Evolutionary conservation across 2,329 filamentous ascomycete species (phyloP), one percentile per base, ranked within the genome.

Genomic region (Didymella lethalis): DNA sequence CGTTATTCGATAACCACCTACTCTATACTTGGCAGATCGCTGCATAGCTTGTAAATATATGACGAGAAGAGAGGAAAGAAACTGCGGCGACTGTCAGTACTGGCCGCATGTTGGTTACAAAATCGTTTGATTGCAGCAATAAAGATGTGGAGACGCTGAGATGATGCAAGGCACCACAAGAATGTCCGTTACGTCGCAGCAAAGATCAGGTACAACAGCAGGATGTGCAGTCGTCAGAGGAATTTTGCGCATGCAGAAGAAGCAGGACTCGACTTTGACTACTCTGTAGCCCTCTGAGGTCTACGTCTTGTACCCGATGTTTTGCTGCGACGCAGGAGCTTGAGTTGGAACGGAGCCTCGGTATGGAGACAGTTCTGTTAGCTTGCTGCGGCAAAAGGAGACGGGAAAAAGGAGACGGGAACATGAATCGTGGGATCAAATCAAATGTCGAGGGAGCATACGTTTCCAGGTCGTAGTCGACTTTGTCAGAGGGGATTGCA

Each of bases 31-130:
- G 81, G 75, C 11, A 82, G 76, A 67, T 90, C 86, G 68, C 86
- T 86, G 77, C 90, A 84, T 34, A 96, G 86, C 58, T 85, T 83
- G 78, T 95, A 94, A 65, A 93, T 94, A 74, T 92, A 92, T 43
- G 84, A 88, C 26, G 88, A 89, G 78, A 94, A 94, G 16, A 93
- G 82, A 2, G 88, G 88, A 71, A 93, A 93, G 83, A 93, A 92
- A 40, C 90, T 74, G 61, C 14, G 40, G 7, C 10, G 20, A 28
- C 32, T n/a, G 64, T 74, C 55, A 71, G 70, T 62, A 28, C 16
- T 26, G 49, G 16, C 38, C 32, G 34, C 12, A 11, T n/a, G 7
- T n/a, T 11, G 40, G 38, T 38, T 23, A 40, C 47, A 40, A 47
- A 20, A 26, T 28, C 18, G 32, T 57, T 43, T 16, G 34, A 41